Percentiles rank a stretch among this genome's conserved stretches.
phyloP scores from a whole-genome alignment of 495 filamentous ascomycete genomes.

The Penicillium soppii region DNA sequence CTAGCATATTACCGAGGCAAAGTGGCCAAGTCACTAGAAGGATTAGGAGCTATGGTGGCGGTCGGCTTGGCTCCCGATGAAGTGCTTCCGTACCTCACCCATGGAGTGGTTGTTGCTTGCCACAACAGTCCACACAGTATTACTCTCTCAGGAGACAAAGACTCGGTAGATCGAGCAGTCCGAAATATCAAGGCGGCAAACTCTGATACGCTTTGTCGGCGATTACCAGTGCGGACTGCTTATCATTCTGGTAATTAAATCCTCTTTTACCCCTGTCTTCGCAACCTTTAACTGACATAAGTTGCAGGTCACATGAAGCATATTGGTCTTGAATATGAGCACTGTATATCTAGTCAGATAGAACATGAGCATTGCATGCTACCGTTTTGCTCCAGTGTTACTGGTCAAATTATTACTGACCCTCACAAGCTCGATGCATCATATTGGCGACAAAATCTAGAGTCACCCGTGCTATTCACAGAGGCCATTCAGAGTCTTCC shows the following conservation, averaged over 20 bases:
- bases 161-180: slow-evolving; percentile 35
- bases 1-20: slow-evolving; percentile 40
- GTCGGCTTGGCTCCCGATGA: slow-evolving; percentile 35
- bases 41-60: slow-evolving; percentile 41
- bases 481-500: slow-evolving; percentile 22
- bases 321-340: slow-evolving; percentile 2
- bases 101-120: slow-evolving; percentile 39
- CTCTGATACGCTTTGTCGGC: slow-evolving; percentile 19
- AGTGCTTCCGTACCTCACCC: slow-evolving; percentile 17
- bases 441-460: slow-evolving; percentile 40
- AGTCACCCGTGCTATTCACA: slow-evolving; percentile 25
- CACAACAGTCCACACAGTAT: slow-evolving; percentile 39
- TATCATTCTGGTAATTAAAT: slow-evolving; percentile 45
- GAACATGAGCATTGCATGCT: slow-evolving; percentile 3
- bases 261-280: not conserved
- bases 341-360: not conserved
- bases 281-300: slow-evolving; percentile 1
- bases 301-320: slow-evolving; percentile 10
- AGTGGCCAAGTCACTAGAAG: slow-evolving; percentile 4
- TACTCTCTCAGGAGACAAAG: slow-evolving; percentile 41
- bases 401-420: slow-evolving; percentile 14
- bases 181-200: slow-evolving; percentile 25
- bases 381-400: slow-evolving; percentile 28
- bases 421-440: slow-evolving; percentile 23
- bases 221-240: slow-evolving; percentile 39